These are phyloP conservation scores for Aspergillus luchuensis DNA, from an alignment of 2,329 filamentous ascomycete species.

Conservation along the genomic window DNA sequence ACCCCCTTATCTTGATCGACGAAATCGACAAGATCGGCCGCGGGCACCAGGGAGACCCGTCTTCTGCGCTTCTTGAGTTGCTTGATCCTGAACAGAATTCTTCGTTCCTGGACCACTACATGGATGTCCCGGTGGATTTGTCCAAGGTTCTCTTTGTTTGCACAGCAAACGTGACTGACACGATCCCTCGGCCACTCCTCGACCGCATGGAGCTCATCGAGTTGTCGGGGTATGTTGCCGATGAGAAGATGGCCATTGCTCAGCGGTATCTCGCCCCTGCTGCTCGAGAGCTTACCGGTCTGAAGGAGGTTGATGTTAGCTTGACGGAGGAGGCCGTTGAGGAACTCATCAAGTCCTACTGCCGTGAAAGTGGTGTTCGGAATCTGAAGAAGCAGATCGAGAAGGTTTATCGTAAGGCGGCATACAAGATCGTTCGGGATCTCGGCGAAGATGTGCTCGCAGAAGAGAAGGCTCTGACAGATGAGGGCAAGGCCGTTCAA, in stretches of 20 bases:
- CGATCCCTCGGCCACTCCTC: conserved; percentile 87
- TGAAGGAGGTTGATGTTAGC: conserved; percentile 89
- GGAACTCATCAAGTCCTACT: conserved; percentile 98
- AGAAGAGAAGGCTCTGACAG: conserved; percentile 79
- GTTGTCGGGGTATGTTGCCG: conserved; percentile 91
- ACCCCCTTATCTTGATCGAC: conserved; percentile 93
- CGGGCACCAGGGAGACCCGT: conserved; percentile 94
- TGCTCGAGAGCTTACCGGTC: conserved; percentile 88
- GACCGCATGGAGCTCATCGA: conserved; percentile 98
- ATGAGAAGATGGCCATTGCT: conserved; percentile 99
- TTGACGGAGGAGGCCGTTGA: conserved; percentile 85
- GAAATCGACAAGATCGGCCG: conserved; percentile 98
- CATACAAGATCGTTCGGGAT: conserved; percentile 94
- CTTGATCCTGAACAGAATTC: conserved; percentile 96
- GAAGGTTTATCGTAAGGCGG: conserved; percentile 97
- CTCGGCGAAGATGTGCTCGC: conserved; percentile 80
- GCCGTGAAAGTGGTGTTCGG: conserved; percentile 92
- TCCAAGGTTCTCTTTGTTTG: conserved; percentile 98
- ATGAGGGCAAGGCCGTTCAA: conserved; percentile 78
- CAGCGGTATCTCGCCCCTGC: conserved; percentile 88
- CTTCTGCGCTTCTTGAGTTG: conserved; percentile 88
- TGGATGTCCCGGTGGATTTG: conserved; percentile 95
- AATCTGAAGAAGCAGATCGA: conserved; percentile 99
- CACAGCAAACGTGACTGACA: conserved; percentile 98
- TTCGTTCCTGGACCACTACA: conserved; percentile 97